A percentile compares a stretch with the other conserved stretches of the same genome.
Evolutionary conservation across 352 stramenopile species (phyloP).

Genomic region (Phytophthora quininea): DNA sequence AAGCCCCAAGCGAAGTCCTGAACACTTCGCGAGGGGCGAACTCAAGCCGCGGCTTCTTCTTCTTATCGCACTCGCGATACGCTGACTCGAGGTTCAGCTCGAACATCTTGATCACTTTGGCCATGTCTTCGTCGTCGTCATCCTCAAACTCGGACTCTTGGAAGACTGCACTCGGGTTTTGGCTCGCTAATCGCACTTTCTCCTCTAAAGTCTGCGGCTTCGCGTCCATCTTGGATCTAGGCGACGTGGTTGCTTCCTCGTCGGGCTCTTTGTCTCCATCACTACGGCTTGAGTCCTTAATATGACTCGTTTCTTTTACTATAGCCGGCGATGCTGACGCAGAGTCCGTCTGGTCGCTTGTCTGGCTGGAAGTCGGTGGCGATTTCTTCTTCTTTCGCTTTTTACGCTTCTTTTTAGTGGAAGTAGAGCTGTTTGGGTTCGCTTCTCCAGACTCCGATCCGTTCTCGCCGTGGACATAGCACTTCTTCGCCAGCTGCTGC

Average conservation of each 20-base stretch:
- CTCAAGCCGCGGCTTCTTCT: conserved; percentile 64
- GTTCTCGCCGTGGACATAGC: conserved; percentile 33
- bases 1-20: conserved; percentile 50
- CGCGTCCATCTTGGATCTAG: conserved; percentile 8
- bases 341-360: conserved; percentile 16
- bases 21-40: conserved; percentile 82
- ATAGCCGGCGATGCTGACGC: conserved; percentile 2
- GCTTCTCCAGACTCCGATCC: conserved; percentile 32
- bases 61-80: conserved; percentile 64
- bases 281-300: conserved; percentile 31
- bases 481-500: conserved; percentile 31
- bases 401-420: conserved; percentile 72
- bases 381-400: conserved; percentile 82
- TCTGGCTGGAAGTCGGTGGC: conserved; percentile 22
- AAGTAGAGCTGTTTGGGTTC: conserved; percentile 21
- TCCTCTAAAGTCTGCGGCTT: conserved; percentile 48
- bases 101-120: conserved; percentile 80
- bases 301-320: conserved; percentile 14
- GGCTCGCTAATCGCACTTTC: conserved; percentile 66
- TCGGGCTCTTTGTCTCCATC: conserved; percentile 35
- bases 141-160: conserved; percentile 85
- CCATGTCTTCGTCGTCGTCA: conserved; percentile 76
- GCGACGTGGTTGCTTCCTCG: conserved; percentile 26
- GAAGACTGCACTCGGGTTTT: conserved; percentile 83
- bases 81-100: conserved; percentile 77